Percentiles rank a stretch among this genome's conserved stretches.
Conservation (phyloP, 768 basidiomycete species). For the Galerina sulciceps region DNA sequence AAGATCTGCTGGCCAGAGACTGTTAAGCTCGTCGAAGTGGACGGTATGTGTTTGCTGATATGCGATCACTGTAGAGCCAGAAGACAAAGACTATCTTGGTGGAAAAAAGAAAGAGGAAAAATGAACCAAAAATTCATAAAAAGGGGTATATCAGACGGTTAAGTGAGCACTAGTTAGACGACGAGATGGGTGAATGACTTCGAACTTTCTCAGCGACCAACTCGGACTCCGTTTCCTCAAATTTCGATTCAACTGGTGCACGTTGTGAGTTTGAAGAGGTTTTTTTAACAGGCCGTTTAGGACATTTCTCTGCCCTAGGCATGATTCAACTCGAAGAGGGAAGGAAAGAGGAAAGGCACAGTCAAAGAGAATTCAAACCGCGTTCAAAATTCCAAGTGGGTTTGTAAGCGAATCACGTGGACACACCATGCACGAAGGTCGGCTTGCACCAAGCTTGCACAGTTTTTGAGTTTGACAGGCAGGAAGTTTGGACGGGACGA, state of each 20-base stretch:
- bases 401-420: too few species aligned
- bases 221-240: not conserved
- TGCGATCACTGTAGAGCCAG: not conserved
- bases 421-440: too few species aligned
- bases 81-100: not conserved
- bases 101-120: not conserved
- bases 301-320: not conserved
- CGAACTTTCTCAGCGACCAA: not conserved
- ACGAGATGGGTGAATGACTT: not conserved
- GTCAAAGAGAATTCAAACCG: too few species aligned
- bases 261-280: not conserved
- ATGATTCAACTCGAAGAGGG: not conserved
- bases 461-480: too few species aligned
- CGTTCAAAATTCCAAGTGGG: too few species aligned
- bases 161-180: not conserved
- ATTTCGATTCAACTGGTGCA: not conserved
- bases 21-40: slow-evolving; percentile 38
- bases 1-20: slow-evolving; percentile 39
- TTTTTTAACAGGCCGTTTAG: not conserved
- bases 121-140: not conserved
- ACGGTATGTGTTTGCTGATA: slow-evolving; percentile 16
- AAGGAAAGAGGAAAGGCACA: not conserved
- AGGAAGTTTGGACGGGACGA: too few species aligned
- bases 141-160: not conserved
- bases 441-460: too few species aligned